Conservation (phyloP, 108 stramenopile species). For the Skeletonema tropicum region DNA sequence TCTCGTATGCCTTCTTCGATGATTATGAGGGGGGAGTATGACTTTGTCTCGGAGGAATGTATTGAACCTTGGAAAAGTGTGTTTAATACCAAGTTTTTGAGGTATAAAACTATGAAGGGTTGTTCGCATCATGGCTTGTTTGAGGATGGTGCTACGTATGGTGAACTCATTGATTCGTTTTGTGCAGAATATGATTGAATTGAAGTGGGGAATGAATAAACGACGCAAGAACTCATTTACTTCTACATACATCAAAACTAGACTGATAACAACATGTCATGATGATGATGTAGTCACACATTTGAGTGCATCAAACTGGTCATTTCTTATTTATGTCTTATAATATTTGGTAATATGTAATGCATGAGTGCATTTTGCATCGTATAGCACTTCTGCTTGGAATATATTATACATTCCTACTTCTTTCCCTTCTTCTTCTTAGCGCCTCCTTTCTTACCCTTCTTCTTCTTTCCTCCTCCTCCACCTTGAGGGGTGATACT, state of each 20-base stretch:
- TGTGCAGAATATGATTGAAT: constrained; percentile 39
- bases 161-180: constrained; percentile 25
- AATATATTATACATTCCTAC: neutral
- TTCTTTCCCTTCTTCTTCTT: constrained; percentile 25
- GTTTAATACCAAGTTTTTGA: constrained; percentile 46
- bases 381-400: too few relatives aligned
- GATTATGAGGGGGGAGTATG: constrained; percentile 57
- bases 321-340: neutral
- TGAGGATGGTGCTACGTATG: constrained; percentile 49
- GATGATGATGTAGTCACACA: too few relatives aligned
- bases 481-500: constrained; percentile 7
- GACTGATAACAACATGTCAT: too few relatives aligned
- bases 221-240: too few relatives aligned
- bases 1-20: constrained; percentile 33
- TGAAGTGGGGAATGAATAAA: neutral
- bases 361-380: neutral
- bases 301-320: too few relatives aligned
- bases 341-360: neutral
- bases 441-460: constrained; percentile 10
- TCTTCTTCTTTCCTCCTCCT: constrained; percentile 2
- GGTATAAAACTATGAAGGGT: constrained; percentile 37
- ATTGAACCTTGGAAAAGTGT: constrained; percentile 55
- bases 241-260: too few relatives aligned
- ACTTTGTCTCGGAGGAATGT: constrained; percentile 60
- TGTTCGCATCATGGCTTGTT: constrained; percentile 66